Conservation (phyloP, 139 green algal genomes). For the Chlamydomonas incerta region DNA sequence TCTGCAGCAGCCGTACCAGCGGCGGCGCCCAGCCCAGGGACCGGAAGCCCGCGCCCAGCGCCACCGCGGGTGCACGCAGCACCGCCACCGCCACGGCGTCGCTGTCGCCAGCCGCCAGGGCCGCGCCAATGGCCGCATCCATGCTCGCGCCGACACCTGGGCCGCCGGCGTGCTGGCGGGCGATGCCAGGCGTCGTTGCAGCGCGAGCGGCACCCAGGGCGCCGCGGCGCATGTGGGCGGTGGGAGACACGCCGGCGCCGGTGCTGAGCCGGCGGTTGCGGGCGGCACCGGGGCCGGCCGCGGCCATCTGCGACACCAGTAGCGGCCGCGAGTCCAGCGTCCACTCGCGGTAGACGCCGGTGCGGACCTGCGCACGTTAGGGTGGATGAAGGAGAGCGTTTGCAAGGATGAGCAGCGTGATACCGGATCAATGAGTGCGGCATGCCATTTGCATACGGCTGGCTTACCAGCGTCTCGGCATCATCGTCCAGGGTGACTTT, state of each 20-base stretch:
- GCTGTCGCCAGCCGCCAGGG: not conserved
- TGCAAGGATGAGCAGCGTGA: too few relatives aligned
- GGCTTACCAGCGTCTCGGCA: not conserved
- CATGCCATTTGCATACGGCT: too few relatives aligned
- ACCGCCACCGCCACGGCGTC: conserved; percentile 9
- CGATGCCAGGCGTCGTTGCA: not conserved
- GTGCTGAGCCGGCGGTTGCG: not conserved
- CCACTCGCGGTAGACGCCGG: conserved; percentile 29
- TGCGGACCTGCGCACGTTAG: not conserved
- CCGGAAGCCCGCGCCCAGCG: not conserved
- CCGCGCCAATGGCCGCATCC: not conserved
- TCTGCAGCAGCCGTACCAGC: not conserved
- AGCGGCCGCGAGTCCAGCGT: conserved; percentile 5
- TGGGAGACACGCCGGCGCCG: not conserved
- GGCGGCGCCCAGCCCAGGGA: not conserved
- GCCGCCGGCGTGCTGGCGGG: too few relatives aligned
- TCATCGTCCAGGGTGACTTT: conserved; percentile 11
- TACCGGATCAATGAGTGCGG: too few relatives aligned
- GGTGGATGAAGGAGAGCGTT: not conserved
- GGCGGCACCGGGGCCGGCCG: too few relatives aligned
- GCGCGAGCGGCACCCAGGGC: not conserved
- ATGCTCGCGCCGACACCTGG: not conserved
- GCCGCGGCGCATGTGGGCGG: not conserved
- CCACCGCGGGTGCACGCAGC: conserved; percentile 1
- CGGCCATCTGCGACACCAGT: not conserved